Conservation (phyloP, 2,329 filamentous ascomycete species). For the Drechslerella coelobrocha region DNA sequence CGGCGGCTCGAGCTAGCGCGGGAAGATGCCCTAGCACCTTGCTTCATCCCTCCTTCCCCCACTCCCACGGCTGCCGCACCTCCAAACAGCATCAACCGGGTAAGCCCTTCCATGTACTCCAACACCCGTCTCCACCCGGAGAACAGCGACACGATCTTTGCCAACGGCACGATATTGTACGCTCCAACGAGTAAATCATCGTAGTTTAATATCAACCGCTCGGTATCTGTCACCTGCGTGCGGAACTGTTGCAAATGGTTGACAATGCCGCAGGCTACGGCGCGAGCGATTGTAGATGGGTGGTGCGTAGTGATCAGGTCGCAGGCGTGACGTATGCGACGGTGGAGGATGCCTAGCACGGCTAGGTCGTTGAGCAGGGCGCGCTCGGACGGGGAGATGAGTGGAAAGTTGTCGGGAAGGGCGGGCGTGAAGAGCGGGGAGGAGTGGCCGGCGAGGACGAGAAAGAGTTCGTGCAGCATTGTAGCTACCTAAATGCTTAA, state of each 20-base stretch:
- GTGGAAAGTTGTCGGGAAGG: conserved; percentile 60
- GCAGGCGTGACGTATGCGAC: conserved; percentile 72
- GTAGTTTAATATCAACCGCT: conserved; percentile 75
- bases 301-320: conserved; percentile 73
- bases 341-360: conserved; percentile 78
- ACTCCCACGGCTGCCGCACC: conserved; percentile 22
- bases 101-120: conserved; percentile 82
- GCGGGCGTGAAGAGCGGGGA: conserved; percentile 78
- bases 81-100: conserved; percentile 70
- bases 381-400: conserved; percentile 62
- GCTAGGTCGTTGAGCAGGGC: conserved; percentile 79
- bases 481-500: no score
- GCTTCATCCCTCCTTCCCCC: conserved; percentile 53
- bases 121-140: conserved; percentile 83
- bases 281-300: conserved; percentile 81
- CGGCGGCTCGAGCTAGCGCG: no score
- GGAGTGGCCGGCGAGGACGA: conserved; percentile 91
- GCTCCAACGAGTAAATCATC: conserved; percentile 84
- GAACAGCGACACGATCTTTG: conserved; percentile 82
- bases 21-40: no score
- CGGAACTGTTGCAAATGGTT: conserved; percentile 82
- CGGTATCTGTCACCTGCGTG: conserved; percentile 81
- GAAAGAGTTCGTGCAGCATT: conserved; percentile 98
- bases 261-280: conserved; percentile 80
- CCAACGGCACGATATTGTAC: conserved; percentile 91